Evolutionary conservation across 2,329 filamentous ascomycete species (phyloP), one percentile per base, ranked within the genome.

Genomic region (Scleromitrula shiraiana): DNA sequence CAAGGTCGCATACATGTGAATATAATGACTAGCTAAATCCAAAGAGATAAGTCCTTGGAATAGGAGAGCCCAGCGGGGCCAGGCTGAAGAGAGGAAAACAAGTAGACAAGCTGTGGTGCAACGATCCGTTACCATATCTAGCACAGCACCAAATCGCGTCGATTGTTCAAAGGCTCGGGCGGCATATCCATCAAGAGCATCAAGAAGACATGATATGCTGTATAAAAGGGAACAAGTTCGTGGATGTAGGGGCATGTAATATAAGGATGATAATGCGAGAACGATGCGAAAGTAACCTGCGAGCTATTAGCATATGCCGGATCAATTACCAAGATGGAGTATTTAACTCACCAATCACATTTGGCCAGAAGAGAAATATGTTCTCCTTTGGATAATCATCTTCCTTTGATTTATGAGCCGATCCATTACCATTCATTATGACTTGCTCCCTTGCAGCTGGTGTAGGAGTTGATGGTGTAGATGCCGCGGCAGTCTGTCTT

Each of bases 221-320:
- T 98, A 98, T 46, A 94, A 80, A 41, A 90, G 68, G 50, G 87
- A 90, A 71, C 91, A 97, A 30, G 90, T 95, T 61, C 91, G 85
- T n/a, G 91, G 91, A 67, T 98, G 93, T 46, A 97, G 80, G 43
- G 93, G 91, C 93, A 98, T 98, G 74, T 96, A 98, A 73, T 97
- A 95, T 57, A 98, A 82, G 23, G 93, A 96, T 40, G 86, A 88
- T 61, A 96, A 72, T 59, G 90, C 89, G 57, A 91, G 78, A 55
- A 91, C 70, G 62, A 93, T 84, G 61, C 87, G 82, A 50, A 71
- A 75, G 68, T 91, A 91, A 57, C 86, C 86, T 89, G 55, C 5
- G 47, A 22, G 33, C n/a, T 4, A 43, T 59, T 50, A 60, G 57
- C 39, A 47, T 37, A 27, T 29, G 14, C 27, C 37, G 19, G 15